Base-by-base conservation (phyloP, 768 basidiomycete species). In the Pisolithus marmoratus region DNA sequence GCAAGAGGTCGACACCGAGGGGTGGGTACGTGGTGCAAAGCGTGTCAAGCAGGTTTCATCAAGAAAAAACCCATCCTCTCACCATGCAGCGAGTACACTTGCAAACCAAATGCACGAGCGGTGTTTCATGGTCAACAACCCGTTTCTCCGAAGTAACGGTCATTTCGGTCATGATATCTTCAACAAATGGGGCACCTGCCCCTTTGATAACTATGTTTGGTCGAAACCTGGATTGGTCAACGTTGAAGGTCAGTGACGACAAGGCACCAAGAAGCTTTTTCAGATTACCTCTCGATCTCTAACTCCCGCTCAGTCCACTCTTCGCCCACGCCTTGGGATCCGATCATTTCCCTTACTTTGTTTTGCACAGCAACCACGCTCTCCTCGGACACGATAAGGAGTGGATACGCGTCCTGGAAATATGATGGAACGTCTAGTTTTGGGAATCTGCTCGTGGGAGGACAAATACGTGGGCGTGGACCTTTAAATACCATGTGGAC, bases 21-120 rank as follows among this genome's bases (percentile, higher is more conserved):
- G 9, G 44, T 43, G 37, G 37, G 40, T 17, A 47, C 3, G 46
- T 41, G 22, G 31, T 48, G 27, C 29, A 14, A 19, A 24, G 43
- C 20, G 37, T 54, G 34, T 51, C 51, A 54, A 36, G 44, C 46
- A 3, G 41, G 40, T 40, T 50, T 37, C 17, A 22, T 48, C 42
- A 29, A 48, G 38, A 45, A 50, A 48, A 50, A 38, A 51, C n/a
- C 34, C 31, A 38, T 14, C 11, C 80, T 64, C 64, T 61, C 54
- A 89, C 88, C 73, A 87, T 66, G 66, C 88, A 91, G 46, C 88
- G 80, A 31, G 78, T 63, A 63, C 87, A 90, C 53, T 81, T 81
- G 11, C 80, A 81, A 22, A 91, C 86, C 3, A 90, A 70, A 17
- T 73, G 72, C 51, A 89, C 73, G 11, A 62, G 51, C 26, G 61